Evolutionary conservation across 2,329 filamentous ascomycete species (phyloP), one percentile per base, ranked within the genome.

Genomic region (Talaromyces amestolkiae): DNA sequence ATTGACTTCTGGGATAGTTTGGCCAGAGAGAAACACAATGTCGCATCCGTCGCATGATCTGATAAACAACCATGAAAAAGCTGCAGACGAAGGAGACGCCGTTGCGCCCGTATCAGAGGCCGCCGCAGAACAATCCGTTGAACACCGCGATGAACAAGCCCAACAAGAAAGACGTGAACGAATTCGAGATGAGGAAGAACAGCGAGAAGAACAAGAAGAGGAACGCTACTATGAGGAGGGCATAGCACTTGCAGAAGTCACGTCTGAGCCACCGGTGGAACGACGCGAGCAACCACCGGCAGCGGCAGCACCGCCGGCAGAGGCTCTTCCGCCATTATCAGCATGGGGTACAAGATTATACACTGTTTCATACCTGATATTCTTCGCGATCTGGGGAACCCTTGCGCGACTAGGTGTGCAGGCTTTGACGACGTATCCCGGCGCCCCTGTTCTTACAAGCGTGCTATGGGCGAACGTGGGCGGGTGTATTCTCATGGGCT

Each of bases 401-500:
- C 84, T 97, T 31, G 91, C 92, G 0, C 87, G 94, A 11, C 80
- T 97, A 0, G 93, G 93, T 3, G 79, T 97, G 8, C 87, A 93
- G 73, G 89, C 89, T 56, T 79, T 97, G 61, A 95, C 92, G 0
- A 86, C 84, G 64, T 97, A 96, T 75, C 88, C 90, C 1, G 90
- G 89, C 24, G 87, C 91, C 0, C 92, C 93, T 0, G 81, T 95
- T 24, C 81, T 87, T 5, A 93, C 91, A 64, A 85, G 87, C 60
- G 88, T 91, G 1, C 78, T 96, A 24, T 98, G 94, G 94, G 89
- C 93, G 67, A 97, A 98, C 72, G 89, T 97, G 56, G 87, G 83
- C 1, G 94, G 94, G 1, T 90, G 91, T 64, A 74, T 96, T 0
- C 70, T 96, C 65, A 91, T 98, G 86, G 94, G 95, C 2, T 96